Evolutionary conservation across 768 basidiomycete genomes (phyloP).

Genomic region (Dentipellis fragilis): DNA sequence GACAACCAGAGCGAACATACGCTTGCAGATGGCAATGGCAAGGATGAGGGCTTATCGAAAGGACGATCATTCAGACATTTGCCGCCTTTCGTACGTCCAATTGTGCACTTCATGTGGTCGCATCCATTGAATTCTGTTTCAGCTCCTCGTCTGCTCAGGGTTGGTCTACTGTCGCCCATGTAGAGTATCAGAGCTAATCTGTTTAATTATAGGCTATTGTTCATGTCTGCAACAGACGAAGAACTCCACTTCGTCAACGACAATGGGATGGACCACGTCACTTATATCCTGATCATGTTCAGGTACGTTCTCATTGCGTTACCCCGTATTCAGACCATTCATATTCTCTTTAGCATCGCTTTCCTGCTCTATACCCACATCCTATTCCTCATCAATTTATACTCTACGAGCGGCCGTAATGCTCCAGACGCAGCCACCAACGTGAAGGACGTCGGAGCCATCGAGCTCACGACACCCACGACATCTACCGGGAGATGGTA

Average conservation of each 20-base stretch:
- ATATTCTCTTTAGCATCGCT: conserved; percentile 39
- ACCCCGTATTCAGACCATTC: conserved; percentile 5
- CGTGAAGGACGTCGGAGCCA: conserved; percentile 21
- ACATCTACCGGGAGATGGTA: conserved; percentile 48
- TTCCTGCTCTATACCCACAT: conserved; percentile 74
- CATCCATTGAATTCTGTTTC: not conserved
- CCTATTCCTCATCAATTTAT: conserved; percentile 60
- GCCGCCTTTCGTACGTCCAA: conserved; percentile 71
- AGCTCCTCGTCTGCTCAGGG: conserved; percentile 72
- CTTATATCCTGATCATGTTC: conserved; percentile 78
- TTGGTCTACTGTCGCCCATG: conserved; percentile 18
- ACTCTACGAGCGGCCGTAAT: conserved; percentile 52
- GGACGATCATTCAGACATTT: conserved; percentile 70
- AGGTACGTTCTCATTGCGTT: conserved; percentile 32
- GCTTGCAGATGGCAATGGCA: conserved; percentile 30
- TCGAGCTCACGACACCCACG: conserved; percentile 30
- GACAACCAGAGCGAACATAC: conserved; percentile 61
- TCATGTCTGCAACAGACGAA: conserved; percentile 93
- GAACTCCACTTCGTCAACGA: conserved; percentile 64
- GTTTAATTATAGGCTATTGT: conserved; percentile 45
- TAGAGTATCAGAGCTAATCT: not conserved
- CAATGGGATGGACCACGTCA: conserved; percentile 82
- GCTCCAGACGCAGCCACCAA: conserved; percentile 21
- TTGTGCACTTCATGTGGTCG: not conserved
- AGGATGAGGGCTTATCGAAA: conserved; percentile 18